phyloP scores from a whole-genome alignment of 116 monocot genomes.

The Cymodocea nodosa region DNA sequence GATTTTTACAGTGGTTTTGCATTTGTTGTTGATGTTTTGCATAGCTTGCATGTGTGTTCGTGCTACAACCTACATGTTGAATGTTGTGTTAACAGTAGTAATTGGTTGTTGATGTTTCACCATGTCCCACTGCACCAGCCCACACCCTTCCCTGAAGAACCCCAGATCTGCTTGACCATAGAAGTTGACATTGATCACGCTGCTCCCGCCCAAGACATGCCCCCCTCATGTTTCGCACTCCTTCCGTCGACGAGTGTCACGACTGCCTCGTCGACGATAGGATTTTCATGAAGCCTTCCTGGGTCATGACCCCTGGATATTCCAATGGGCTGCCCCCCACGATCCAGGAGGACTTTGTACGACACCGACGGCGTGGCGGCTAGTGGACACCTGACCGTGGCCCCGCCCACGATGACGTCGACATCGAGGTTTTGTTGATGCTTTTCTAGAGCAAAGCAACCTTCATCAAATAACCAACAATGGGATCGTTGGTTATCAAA shows the following conservation, averaged over 20 bases:
- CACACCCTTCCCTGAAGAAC: constrained; percentile 1
- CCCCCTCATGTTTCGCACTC: constrained; percentile 1
- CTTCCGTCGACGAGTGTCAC: constrained; percentile 23
- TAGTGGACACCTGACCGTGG: constrained; percentile 66
- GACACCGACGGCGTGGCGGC: constrained; percentile 18
- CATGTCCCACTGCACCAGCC: constrained; percentile 32
- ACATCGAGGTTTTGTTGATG: constrained; percentile 13
- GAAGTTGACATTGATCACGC: constrained; percentile 8
- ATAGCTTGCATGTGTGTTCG: no score
- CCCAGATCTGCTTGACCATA: not conserved
- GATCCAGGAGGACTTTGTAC: constrained; percentile 1
- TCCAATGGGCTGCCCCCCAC: constrained; percentile 8
- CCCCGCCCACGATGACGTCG: constrained; percentile 68
- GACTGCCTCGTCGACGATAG: constrained; percentile 19
- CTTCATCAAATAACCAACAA: no score
- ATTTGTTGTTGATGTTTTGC: no score
- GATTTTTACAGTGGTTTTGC: no score
- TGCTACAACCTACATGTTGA: no score
- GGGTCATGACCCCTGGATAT: not conserved
- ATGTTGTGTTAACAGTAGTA: no score
- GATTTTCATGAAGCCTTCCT: constrained; percentile 13
- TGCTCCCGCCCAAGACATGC: constrained; percentile 7
- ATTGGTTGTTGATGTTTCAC: no score
- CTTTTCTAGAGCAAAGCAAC: not conserved
- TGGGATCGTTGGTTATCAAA: no score